These are phyloP conservation scores for Racocetra persica DNA, from an alignment of 371 early-diverging fungal genomes.

Conservation along the genomic window DNA sequence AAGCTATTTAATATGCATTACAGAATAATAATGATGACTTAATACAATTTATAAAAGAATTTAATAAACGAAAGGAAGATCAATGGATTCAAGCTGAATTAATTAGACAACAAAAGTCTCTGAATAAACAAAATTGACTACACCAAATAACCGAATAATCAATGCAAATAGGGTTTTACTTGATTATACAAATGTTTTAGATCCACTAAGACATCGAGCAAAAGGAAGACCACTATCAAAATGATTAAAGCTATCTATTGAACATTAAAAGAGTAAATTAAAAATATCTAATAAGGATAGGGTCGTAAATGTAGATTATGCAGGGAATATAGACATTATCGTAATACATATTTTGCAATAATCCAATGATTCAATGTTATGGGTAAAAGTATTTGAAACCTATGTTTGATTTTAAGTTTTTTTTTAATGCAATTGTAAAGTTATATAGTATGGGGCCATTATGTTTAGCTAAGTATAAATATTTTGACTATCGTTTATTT, in stretches of 20 bases:
- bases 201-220: background rate
- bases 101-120: background rate
- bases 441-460: too few species aligned
- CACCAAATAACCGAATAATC: background rate
- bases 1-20: conserved; percentile 9
- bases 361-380: too few species aligned
- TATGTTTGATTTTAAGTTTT: too few species aligned
- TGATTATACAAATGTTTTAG: background rate
- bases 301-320: too few species aligned
- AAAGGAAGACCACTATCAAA: background rate
- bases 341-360: too few species aligned
- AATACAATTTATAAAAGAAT: background rate
- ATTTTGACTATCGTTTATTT: too few species aligned
- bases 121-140: too few species aligned
- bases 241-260: background rate
- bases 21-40: background rate
- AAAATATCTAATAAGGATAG: too few species aligned
- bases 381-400: too few species aligned
- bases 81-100: background rate
- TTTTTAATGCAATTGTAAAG: too few species aligned
- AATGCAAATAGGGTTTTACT: background rate
- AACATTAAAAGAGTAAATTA: background rate
- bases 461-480: too few species aligned
- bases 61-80: background rate
- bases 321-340: too few species aligned